Conservation (phyloP, 371 early-diverging fungal species). For the Mucor racemosus region DNA sequence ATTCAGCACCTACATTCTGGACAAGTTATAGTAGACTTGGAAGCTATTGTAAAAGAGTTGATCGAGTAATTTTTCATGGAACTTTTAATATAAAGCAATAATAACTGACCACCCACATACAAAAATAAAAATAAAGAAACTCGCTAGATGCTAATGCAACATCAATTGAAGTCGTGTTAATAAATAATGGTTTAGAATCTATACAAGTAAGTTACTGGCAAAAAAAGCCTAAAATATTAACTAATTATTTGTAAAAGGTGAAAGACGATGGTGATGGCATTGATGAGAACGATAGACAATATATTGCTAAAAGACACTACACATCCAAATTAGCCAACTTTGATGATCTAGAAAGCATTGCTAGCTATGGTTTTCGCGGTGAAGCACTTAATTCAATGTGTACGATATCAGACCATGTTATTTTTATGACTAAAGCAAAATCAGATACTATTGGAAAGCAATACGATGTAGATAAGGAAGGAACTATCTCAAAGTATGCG, state of each 20-base stretch:
- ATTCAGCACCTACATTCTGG: slow-evolving; percentile 32
- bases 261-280: slow-evolving; percentile 71
- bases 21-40: slow-evolving; percentile 37
- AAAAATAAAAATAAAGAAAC: slow-evolving; percentile 37
- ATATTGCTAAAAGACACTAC: slow-evolving; percentile 58
- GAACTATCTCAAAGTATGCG: slow-evolving; percentile 34
- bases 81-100: not conserved
- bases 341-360: slow-evolving; percentile 58
- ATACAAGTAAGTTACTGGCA: slow-evolving; percentile 29
- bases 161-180: slow-evolving; percentile 42
- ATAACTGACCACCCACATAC: slow-evolving; percentile 4
- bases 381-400: slow-evolving; percentile 67
- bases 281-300: slow-evolving; percentile 36
- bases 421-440: slow-evolving; percentile 42
- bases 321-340: slow-evolving; percentile 76
- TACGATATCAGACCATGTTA: slow-evolving; percentile 31
- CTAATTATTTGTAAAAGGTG: slow-evolving; percentile 27
- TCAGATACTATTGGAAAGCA: slow-evolving; percentile 36
- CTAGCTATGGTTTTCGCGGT: slow-evolving; percentile 75
- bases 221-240: not conserved
- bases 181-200: slow-evolving; percentile 40
- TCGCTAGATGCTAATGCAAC: slow-evolving; percentile 52
- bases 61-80: slow-evolving; percentile 31
- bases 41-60: slow-evolving; percentile 40
- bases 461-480: slow-evolving; percentile 39